phyloP scores from a whole-genome alignment of 345 rosid genomes.

The Aquilaria yunnanensis region DNA sequence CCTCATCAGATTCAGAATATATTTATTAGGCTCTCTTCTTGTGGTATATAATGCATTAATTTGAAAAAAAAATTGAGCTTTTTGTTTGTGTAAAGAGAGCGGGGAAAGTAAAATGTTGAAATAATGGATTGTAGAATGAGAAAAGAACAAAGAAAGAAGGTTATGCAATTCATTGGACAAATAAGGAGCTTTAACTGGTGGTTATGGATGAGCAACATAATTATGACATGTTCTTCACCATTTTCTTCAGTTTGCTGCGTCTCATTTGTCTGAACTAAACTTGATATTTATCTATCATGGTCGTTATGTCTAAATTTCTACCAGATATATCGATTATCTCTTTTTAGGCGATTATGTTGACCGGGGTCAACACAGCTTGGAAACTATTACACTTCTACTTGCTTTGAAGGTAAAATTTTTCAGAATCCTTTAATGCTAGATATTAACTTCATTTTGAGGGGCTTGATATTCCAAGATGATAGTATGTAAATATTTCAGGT shows the following conservation, averaged over 20 bases:
- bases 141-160: too few relatives aligned
- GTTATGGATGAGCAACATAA: too few relatives aligned
- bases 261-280: background rate
- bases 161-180: too few relatives aligned
- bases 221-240: too few relatives aligned
- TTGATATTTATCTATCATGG: constrained; percentile 11
- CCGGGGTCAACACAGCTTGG: constrained; percentile 93
- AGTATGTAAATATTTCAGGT: constrained; percentile 41
- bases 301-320: constrained; percentile 14
- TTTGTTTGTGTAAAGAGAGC: too few relatives aligned
- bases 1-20: too few relatives aligned
- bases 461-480: constrained; percentile 11
- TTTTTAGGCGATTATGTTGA: constrained; percentile 97
- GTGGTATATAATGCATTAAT: too few relatives aligned
- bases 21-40: too few relatives aligned
- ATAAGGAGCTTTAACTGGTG: too few relatives aligned
- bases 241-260: background rate
- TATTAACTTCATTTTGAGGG: constrained; percentile 10
- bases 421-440: constrained; percentile 8
- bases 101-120: too few relatives aligned
- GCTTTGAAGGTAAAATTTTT: constrained; percentile 64
- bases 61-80: too few relatives aligned
- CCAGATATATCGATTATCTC: constrained; percentile 93
- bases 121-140: too few relatives aligned
- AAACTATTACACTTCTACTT: constrained; percentile 82